Base-by-base conservation (phyloP, 208 protist species). In the Leishmania lainsoni region DNA sequence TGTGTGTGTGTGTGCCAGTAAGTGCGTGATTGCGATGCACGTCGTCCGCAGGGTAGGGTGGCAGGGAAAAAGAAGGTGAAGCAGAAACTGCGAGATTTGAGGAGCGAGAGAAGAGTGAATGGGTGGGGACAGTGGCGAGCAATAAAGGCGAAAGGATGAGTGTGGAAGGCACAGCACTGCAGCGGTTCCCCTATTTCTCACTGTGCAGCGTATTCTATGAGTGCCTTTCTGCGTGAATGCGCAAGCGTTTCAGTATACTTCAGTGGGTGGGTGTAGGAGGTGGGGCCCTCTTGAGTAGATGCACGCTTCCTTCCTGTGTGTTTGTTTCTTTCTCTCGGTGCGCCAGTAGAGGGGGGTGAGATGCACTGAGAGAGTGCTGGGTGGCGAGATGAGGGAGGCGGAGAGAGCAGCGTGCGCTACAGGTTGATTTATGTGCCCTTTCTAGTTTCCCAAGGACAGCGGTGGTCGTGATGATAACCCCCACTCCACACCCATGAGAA, bases 1-100 rank as follows among this genome's bases (percentile, higher is more conserved):
- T 26, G 61, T 66, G n/a, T 78, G 56, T 45, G 79, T 39, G 35
- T 52, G n/a, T 82, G 35, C 22, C n/a, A 63, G 9, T 77, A 49
- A 32, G 74, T 77, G 74, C 29, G 74, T 77, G 56, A n/a, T 66
- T 29, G 59, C 10, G 9, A 12, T 22, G 26, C 59, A 66, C 17
- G n/a, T 35, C n/a, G n/a, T 35, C 32, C 59, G n/a, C 59, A 66
- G n/a, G 59, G 59, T 39, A 76, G 49, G 71, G 22, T 17, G 26
- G 42, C 26, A 51, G 14, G 42, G 49, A 12, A 48, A 48, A 42
- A 54, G 45, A 29, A 59, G 8, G n/a, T 16, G 71, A 20, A 56
- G 16, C 9, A 61, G 71, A 32, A 51, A 26, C n/a, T 22, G 39
- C n/a, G 16, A n/a, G 39, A 5, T 54, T 5, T 5, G 56, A 66